Evolutionary conservation across 2,329 filamentous ascomycete genomes (phyloP).

Genomic region (Leptographium lundbergii): DNA sequence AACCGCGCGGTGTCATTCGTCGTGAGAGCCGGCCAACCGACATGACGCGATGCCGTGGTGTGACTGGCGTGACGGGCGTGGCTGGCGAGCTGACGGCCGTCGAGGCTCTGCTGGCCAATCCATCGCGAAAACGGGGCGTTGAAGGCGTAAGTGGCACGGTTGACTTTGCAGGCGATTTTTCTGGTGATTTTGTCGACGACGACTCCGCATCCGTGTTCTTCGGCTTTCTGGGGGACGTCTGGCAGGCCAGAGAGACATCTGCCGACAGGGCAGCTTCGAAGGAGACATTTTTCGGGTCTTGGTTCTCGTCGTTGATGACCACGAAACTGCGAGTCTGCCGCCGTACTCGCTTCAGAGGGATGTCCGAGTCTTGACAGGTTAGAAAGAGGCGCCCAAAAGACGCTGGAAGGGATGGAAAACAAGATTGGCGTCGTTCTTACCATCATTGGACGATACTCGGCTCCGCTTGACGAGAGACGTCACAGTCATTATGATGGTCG

Average conservation of each 20-base stretch:
- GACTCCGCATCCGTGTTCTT: background rate
- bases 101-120: constrained; percentile 13
- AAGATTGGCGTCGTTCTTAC: background rate
- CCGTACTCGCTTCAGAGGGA: constrained; percentile 34
- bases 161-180: background rate
- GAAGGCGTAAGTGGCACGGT: constrained; percentile 52
- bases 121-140: constrained; percentile 71
- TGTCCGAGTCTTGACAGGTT: constrained; percentile 4
- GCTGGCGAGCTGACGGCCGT: constrained; percentile 19
- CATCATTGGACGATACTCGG: background rate
- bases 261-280: constrained; percentile 22
- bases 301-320: constrained; percentile 53
- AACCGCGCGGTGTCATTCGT: constrained; percentile 56
- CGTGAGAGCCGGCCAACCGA: constrained; percentile 63
- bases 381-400: background rate
- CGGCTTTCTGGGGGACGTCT: background rate
- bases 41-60: constrained; percentile 74
- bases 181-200: constrained; percentile 1
- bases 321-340: constrained; percentile 26
- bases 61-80: constrained; percentile 47
- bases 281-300: constrained; percentile 37
- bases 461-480: background rate
- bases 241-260: constrained; percentile 12
- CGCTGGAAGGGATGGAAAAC: background rate
- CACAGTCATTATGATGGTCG: background rate